Conservation (phyloP, 2,329 filamentous ascomycete genomes). For the Tolypocladium capitatum region DNA sequence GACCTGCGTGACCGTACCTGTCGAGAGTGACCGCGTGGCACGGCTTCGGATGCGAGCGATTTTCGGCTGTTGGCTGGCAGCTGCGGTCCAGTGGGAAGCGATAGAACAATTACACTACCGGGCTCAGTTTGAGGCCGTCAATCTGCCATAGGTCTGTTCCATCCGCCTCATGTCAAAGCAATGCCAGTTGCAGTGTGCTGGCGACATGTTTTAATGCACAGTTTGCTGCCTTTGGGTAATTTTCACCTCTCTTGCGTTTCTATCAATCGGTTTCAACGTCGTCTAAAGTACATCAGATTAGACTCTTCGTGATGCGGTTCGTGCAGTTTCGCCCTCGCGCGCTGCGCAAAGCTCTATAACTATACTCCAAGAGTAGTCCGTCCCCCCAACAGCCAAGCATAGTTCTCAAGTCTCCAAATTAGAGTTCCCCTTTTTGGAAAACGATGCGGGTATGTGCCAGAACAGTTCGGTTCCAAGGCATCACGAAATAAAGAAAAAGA, state of each 20-base stretch:
- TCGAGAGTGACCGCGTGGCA: neutral
- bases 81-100: neutral
- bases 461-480: conserved; percentile 10
- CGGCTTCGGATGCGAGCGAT: neutral
- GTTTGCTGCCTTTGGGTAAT: neutral
- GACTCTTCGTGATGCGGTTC: conserved; percentile 23
- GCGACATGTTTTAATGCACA: neutral
- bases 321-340: conserved; percentile 20
- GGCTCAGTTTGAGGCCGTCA: neutral
- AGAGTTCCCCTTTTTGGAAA: conserved; percentile 8
- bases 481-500: conserved; percentile 9
- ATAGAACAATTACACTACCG: neutral
- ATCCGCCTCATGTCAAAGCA: neutral
- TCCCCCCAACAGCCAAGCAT: conserved; percentile 15
- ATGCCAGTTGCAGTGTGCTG: neutral
- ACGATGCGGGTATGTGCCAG: conserved; percentile 12
- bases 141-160: neutral
- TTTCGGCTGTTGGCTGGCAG: neutral
- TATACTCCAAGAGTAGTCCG: conserved; percentile 17
- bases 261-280: conserved; percentile 14
- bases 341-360: conserved; percentile 24
- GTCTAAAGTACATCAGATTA: conserved; percentile 29
- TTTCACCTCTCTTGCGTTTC: neutral
- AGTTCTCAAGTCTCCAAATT: conserved; percentile 8
- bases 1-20: conserved; percentile 3